These are phyloP conservation scores for Amborella trichopoda DNA, from an alignment of 164 flowering plant genomes.

Conservation along the genomic window DNA sequence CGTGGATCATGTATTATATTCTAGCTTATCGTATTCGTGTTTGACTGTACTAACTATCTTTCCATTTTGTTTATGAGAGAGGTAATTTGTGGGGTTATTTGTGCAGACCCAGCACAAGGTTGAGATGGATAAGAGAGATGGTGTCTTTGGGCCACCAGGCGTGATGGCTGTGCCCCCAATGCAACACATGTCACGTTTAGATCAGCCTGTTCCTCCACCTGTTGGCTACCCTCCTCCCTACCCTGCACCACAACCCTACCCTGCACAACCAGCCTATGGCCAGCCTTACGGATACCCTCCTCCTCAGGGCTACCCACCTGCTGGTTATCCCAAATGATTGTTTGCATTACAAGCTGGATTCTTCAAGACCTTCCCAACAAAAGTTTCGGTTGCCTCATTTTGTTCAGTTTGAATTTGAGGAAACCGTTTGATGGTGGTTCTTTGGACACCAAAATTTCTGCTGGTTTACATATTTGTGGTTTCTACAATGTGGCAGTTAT, in stretches of 20 bases:
- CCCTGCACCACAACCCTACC: background rate
- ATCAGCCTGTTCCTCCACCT: slow-evolving; percentile 34
- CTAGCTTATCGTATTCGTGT: too few relatives aligned
- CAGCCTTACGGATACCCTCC: slow-evolving; percentile 29
- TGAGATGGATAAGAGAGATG: slow-evolving; percentile 62
- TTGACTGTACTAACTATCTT: too few relatives aligned
- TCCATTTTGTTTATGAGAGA: too few relatives aligned
- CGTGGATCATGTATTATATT: too few relatives aligned
- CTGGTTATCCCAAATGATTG: slow-evolving; percentile 19
- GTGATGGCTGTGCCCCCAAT: slow-evolving; percentile 43
- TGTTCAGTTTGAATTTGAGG: too few relatives aligned
- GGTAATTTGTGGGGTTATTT: background rate
- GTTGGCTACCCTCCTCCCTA: slow-evolving; percentile 34
- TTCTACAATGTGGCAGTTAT: too few relatives aligned
- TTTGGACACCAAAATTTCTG: too few relatives aligned
- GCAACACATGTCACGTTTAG: slow-evolving; percentile 59
- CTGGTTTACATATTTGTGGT: too few relatives aligned
- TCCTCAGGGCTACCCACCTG: slow-evolving; percentile 17
- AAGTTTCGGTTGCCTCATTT: too few relatives aligned
- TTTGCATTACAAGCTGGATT: too few relatives aligned
- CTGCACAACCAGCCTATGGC: slow-evolving; percentile 6
- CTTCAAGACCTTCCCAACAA: too few relatives aligned
- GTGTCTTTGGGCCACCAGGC: slow-evolving; percentile 25
- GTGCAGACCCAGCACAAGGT: slow-evolving; percentile 66
- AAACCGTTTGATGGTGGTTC: too few relatives aligned